These are phyloP conservation scores for Paraurostyla sp. DNA, from an alignment of 73 alveolate genomes.

Conservation along the genomic window DNA sequence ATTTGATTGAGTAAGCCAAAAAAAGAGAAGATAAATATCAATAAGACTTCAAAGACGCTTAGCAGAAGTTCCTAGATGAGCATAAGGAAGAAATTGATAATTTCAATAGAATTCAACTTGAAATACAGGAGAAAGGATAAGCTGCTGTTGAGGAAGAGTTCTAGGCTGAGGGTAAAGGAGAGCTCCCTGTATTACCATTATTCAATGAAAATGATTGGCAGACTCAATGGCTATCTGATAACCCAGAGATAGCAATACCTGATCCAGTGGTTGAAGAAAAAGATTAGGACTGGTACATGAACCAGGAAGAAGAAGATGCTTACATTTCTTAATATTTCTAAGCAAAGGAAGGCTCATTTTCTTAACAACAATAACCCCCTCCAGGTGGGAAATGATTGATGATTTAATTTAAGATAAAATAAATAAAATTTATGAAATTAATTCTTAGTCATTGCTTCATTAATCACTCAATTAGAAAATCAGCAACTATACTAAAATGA, in stretches of 20 bases:
- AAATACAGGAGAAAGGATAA: constrained; percentile 54
- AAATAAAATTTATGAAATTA: too few species aligned
- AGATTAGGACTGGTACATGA: constrained; percentile 86
- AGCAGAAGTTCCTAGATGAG: constrained; percentile 48
- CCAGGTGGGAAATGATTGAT: too few species aligned
- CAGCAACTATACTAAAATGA: constrained; percentile 48
- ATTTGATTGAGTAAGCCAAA: constrained; percentile 64
- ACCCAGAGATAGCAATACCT: constrained; percentile 83
- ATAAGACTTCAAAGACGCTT: constrained; percentile 69
- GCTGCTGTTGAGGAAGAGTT: constrained; percentile 70
- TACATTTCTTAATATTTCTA: neutral
- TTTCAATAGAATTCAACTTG: constrained; percentile 64
- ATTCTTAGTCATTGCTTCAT: too few species aligned
- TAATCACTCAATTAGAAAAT: constrained; percentile 2
- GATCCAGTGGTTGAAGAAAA: constrained; percentile 82
- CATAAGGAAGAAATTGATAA: constrained; percentile 73
- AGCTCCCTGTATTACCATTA: constrained; percentile 59
- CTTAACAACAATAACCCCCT: too few species aligned
- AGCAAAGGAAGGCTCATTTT: too few species aligned
- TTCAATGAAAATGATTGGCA: constrained; percentile 78
- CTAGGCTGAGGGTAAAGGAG: constrained; percentile 67
- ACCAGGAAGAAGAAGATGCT: constrained; percentile 20
- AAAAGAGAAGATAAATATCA: constrained; percentile 66
- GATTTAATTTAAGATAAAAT: too few species aligned
- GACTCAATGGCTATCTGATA: constrained; percentile 82